A percentile compares a stretch with the other conserved stretches of the same genome.
Conservation (phyloP, 371 early-diverging fungal genomes). For the Parasitella parasitica region DNA sequence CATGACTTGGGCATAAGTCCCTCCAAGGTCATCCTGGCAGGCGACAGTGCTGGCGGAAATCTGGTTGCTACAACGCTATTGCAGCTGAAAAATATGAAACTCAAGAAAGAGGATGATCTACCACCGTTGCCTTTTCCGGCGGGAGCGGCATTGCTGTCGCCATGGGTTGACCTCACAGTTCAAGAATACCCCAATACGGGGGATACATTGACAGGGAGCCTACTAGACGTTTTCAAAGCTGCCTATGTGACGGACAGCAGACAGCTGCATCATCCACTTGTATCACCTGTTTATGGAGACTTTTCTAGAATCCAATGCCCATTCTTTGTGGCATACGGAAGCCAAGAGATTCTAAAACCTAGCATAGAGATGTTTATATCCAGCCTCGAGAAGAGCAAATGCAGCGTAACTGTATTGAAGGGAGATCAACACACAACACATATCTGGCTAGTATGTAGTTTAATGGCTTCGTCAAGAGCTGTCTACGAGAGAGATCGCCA, state of each 20-base stretch:
- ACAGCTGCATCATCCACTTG: neutral
- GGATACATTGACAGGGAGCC: neutral
- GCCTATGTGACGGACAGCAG: neutral
- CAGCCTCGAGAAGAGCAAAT: neutral
- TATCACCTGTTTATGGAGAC: constrained; percentile 19
- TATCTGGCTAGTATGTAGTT: constrained; percentile 1
- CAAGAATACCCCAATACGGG: neutral
- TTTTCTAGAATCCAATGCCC: constrained; percentile 7
- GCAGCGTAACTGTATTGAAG: constrained; percentile 1
- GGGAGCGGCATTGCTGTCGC: constrained; percentile 21
- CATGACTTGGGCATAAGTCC: constrained; percentile 16
- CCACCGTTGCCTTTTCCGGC: constrained; percentile 23
- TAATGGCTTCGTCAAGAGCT: constrained; percentile 1
- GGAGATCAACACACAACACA: neutral
- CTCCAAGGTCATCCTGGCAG: constrained; percentile 16
- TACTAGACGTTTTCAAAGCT: neutral
- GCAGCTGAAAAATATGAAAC: constrained; percentile 3
- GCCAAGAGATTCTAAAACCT: constrained; percentile 4
- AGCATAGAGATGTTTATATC: constrained; percentile 8
- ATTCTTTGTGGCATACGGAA: constrained; percentile 14
- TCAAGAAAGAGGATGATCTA: neutral
- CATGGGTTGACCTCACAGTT: constrained; percentile 16
- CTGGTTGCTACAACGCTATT: constrained; percentile 18
- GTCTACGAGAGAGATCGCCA: constrained; percentile 3
- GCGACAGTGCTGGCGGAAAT: constrained; percentile 35